These are phyloP conservation scores for Ziziphus jujuba DNA, from an alignment of 306 rosid species.

Conservation along the genomic window DNA sequence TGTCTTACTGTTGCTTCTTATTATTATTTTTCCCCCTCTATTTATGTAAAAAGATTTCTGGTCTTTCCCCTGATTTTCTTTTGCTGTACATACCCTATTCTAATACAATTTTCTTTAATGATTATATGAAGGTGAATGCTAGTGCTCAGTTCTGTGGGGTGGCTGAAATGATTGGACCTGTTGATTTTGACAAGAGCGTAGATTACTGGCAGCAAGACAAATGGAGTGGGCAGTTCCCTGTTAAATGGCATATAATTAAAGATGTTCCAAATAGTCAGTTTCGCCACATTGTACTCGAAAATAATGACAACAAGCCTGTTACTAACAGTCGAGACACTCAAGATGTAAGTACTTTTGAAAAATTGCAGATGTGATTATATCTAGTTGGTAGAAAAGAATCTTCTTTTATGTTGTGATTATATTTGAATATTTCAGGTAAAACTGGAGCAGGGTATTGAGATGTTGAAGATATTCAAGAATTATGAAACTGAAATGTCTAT, in stretches of 20 bases:
- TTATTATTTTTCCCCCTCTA: no score
- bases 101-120: conserved; percentile 5
- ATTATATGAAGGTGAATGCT: conserved; percentile 70
- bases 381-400: neutral
- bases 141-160: conserved; percentile 96
- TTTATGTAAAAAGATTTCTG: neutral
- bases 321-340: conserved; percentile 94
- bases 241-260: conserved; percentile 82
- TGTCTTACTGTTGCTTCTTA: neutral
- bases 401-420: neutral
- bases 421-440: conserved; percentile 58
- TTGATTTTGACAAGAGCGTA: conserved; percentile 80
- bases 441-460: conserved; percentile 73
- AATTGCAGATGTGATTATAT: neutral
- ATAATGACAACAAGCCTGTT: conserved; percentile 91
- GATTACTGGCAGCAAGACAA: conserved; percentile 95
- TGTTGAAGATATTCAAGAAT: conserved; percentile 69
- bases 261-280: conserved; percentile 88
- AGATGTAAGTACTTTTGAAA: conserved; percentile 51
- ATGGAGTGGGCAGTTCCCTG: conserved; percentile 91
- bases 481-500: conserved; percentile 72
- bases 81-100: conserved; percentile 11
- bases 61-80: neutral
- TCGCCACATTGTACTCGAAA: conserved; percentile 81
- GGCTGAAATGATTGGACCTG: conserved; percentile 92